Base-by-base conservation (phyloP, 495 filamentous ascomycete genomes). In the Trichoderma asperelloides region DNA sequence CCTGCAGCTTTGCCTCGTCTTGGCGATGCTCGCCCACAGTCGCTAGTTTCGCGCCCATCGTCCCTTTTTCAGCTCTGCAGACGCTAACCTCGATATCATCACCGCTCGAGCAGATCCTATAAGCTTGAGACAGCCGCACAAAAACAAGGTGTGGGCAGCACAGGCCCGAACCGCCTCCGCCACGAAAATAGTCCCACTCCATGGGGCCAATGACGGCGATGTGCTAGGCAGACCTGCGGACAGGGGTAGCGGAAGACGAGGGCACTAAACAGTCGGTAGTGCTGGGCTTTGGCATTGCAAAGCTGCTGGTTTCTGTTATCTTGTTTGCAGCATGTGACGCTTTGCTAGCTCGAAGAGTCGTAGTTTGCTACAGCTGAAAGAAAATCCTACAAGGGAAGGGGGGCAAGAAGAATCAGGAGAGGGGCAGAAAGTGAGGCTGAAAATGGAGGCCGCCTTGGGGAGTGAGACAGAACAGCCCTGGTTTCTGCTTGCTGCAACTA, bases 151-250 rank as follows among this genome's bases (percentile, higher is more conserved):
- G 43, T 47, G n/a, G 43, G 43, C 18, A n/a, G 43, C 12, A 11
- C 16, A 21, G 55, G 55, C 25, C 55, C 55, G 55, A 60, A 60
- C 55, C 55, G 55, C 55, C 55, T 60, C 25, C 25, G 55, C 55
- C 55, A 60, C 55, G 13, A 27, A 9, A 28, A 30, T 12, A 57
- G 49, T 57, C 16, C 55, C 25, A n/a, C 23, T 3, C 4, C 27
- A 12, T 30, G 25, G n/a, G n/a, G 55, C 55, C 55, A 60, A 60
- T 60, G 16, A 27, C 8, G 55, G 25, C 23, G 25, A 21, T 13
- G 25, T 4, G 55, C 23, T 23, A 60, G 49, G 49, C 49, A 57
- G 55, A 60, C 23, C 47, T 25, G 47, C 9, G 18, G 47, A 51
- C 47, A 51, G 47, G 47, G 47, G 47, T 51, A 25, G 47, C 47